phyloP scores from a whole-genome alignment of 75 land plant species.

The Ceratopteris richardii region DNA sequence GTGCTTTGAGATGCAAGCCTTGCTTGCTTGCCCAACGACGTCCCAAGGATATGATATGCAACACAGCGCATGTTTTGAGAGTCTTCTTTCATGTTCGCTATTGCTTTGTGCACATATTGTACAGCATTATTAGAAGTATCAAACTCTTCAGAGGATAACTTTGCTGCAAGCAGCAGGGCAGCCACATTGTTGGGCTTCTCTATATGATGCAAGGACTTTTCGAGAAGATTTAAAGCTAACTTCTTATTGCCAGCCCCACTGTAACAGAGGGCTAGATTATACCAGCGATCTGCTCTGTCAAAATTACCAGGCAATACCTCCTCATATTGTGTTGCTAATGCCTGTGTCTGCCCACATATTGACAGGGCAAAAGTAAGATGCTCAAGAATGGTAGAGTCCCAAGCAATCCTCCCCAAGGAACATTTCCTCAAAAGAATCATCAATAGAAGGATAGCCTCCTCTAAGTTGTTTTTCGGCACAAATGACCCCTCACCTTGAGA shows the following conservation, averaged over 20 bases:
- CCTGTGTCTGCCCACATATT: conserved; percentile 35
- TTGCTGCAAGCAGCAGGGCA: conserved; percentile 72
- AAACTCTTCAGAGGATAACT: conserved; percentile 43
- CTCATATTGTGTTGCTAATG: conserved; percentile 61
- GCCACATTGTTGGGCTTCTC: conserved; percentile 46
- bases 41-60: conserved; percentile 54
- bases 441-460: conserved; percentile 75
- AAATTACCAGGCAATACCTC: conserved; percentile 57
- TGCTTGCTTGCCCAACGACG: conserved; percentile 44
- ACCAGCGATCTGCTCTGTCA: conserved; percentile 45
- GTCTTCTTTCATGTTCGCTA: conserved; percentile 17
- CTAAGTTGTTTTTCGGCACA: conserved; percentile 67
- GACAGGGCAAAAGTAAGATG: conserved; percentile 80
- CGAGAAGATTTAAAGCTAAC: conserved; percentile 54
- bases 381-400: conserved; percentile 71
- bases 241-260: conserved; percentile 43
- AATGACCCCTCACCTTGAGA: conserved; percentile 64
- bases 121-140: conserved; percentile 42
- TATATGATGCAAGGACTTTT: conserved; percentile 31
- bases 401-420: conserved; percentile 31
- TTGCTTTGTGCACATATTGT: conserved; percentile 38
- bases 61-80: conserved; percentile 25
- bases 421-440: conserved; percentile 49
- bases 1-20: conserved; percentile 40
- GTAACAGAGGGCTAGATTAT: conserved; percentile 77